Percentiles rank a stretch among this genome's conserved stretches.
Conservation (phyloP, 2,329 filamentous ascomycete genomes). For the Cladosporium sp. region DNA sequence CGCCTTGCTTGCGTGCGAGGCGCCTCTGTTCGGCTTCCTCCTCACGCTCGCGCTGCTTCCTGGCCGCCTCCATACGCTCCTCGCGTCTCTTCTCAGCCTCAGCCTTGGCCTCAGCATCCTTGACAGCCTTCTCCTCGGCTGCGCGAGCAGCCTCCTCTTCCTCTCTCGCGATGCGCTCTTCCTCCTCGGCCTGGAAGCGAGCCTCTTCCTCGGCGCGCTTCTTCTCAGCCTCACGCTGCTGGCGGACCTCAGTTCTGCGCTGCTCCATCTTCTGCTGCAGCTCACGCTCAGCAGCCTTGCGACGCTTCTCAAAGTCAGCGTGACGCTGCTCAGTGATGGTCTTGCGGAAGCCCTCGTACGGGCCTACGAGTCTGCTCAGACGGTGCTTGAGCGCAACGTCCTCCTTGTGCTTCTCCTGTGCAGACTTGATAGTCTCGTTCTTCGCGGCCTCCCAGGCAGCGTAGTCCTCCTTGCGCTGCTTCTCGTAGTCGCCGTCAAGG, state of each 20-base stretch:
- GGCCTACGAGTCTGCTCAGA: constrained; percentile 75
- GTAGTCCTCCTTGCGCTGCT: constrained; percentile 73
- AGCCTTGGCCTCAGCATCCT: constrained; percentile 57
- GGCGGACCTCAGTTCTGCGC: constrained; percentile 83
- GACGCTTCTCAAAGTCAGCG: constrained; percentile 93
- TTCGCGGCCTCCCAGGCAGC: constrained; percentile 77
- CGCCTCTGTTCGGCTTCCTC: constrained; percentile 78
- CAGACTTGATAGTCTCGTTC: constrained; percentile 70
- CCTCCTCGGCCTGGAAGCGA: constrained; percentile 71
- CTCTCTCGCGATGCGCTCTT: constrained; percentile 75
- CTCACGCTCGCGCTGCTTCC: constrained; percentile 55
- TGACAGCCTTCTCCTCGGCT: constrained; percentile 69
- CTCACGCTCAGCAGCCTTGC: constrained; percentile 85
- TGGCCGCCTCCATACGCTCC: constrained; percentile 32
- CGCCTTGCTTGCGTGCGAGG: constrained; percentile 55
- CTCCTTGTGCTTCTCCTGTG: constrained; percentile 85
- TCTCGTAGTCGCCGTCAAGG: constrained; percentile 76
- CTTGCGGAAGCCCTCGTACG: constrained; percentile 78
- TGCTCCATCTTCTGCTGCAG: constrained; percentile 85
- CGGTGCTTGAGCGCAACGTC: constrained; percentile 92
- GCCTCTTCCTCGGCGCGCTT: constrained; percentile 81
- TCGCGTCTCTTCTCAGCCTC: constrained; percentile 65
- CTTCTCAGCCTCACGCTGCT: constrained; percentile 77
- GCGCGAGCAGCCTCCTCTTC: constrained; percentile 77
- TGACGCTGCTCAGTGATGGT: constrained; percentile 81